Evolutionary conservation across 179 eudicot genomes (phyloP).

Genomic region (Gypsophila paniculata): DNA sequence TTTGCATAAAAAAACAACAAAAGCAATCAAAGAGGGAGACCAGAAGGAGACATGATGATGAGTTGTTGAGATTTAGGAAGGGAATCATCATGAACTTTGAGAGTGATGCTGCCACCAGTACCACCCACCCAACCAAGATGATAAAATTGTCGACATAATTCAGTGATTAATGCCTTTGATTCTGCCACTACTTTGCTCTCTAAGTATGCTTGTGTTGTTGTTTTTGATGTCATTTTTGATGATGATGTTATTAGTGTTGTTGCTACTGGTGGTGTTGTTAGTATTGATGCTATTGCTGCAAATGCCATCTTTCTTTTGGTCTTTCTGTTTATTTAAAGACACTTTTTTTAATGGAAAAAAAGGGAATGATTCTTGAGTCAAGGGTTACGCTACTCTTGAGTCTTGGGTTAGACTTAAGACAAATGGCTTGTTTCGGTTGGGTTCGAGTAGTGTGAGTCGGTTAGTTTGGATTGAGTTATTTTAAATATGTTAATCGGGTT

Average conservation of each 20-base stretch:
- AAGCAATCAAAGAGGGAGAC: slow-evolving; percentile 27
- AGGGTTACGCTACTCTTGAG: no score
- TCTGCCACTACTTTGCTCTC: slow-evolving; percentile 63
- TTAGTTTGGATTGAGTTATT: no score
- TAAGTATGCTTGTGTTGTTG: slow-evolving; percentile 50
- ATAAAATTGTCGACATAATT: slow-evolving; percentile 91
- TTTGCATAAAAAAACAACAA: not conserved
- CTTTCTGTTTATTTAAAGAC: no score
- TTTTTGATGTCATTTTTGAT: slow-evolving; percentile 32
- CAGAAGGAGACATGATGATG: slow-evolving; percentile 94
- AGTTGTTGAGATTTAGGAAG: slow-evolving; percentile 74
- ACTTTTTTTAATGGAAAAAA: not conserved
- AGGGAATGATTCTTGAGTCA: no score
- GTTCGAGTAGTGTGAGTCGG: no score
- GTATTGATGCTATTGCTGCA: slow-evolving; percentile 28
- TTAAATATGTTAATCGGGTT: no score
- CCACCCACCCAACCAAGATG: slow-evolving; percentile 95
- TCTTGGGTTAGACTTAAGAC: no score
- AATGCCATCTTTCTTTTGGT: slow-evolving; percentile 15
- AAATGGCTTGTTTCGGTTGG: no score
- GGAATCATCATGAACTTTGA: slow-evolving; percentile 81
- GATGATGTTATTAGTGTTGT: slow-evolving; percentile 22
- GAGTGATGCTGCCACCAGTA: slow-evolving; percentile 88
- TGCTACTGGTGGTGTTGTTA: slow-evolving; percentile 19
- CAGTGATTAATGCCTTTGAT: slow-evolving; percentile 61